phyloP scores from a whole-genome alignment of 208 protist genomes.

The Tetramitus jugosus region DNA sequence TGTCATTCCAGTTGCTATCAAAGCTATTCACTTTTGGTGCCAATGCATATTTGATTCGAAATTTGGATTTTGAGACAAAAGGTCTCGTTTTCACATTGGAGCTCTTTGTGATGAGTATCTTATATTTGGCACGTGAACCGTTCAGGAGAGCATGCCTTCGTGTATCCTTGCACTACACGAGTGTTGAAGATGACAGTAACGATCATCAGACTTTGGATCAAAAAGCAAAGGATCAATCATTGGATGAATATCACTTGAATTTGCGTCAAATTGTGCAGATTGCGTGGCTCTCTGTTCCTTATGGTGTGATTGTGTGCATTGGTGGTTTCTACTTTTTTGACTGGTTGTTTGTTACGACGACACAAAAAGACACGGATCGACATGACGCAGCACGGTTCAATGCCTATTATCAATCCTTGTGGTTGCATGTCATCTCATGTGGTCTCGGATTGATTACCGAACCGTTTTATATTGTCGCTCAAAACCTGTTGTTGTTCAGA shows the following conservation, averaged over 20 bases:
- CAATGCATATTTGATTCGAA: background rate
- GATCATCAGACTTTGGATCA: too few species aligned
- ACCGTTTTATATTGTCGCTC: conserved; percentile 35
- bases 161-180: too few species aligned
- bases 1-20: too few species aligned
- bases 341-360: background rate
- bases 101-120: conserved; percentile 25
- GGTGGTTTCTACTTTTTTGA: background rate
- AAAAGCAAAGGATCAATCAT: too few species aligned
- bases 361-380: background rate
- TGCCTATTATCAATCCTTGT: background rate
- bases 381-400: background rate
- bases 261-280: background rate
- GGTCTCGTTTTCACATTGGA: conserved; percentile 26
- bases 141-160: conserved; percentile 33
- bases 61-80: background rate
- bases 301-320: background rate
- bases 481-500: conserved; percentile 31
- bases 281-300: background rate
- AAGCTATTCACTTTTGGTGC: background rate
- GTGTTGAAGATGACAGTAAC: too few species aligned
- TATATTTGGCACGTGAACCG: conserved; percentile 29
- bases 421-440: conserved; percentile 19
- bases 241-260: background rate
- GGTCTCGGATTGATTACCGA: conserved; percentile 29